Evolutionary conservation across 441 rosid genomes (phyloP), one percentile per base, ranked within the genome.

Genomic region (Populus hybrid): DNA sequence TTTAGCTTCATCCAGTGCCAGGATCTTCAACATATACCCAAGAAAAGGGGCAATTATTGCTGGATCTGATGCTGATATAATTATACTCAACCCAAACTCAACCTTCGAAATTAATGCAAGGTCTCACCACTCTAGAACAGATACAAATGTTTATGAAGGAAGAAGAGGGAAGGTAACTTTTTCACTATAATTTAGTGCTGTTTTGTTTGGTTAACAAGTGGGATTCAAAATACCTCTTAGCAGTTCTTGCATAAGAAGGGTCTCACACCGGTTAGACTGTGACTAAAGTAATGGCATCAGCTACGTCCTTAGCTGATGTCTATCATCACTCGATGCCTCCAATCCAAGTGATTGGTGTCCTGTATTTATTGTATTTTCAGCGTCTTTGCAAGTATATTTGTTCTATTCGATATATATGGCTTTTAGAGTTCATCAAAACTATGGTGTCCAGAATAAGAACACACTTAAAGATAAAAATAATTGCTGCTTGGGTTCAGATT

Each of bases 51-150:
- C 94, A 53, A 89, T 95, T 71, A 92, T 93, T 82, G 81, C 83
- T 46, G 98, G 96, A 74, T 93, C 98, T 8, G 98, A 95, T 89
- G 98, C 98, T 65, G 97, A 95, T 81, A 92, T 93, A 28, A 93
- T 93, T 7, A 91, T 93, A 76, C 63, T 95, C 80, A 90, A 95
- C 75, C 99, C 95, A 20, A 92, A 92, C 81, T 82, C 97, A 11
- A 95, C 90, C 84, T 88, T 90, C 72, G 88, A 81, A 81, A 91
- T 95, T 50, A 91, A 88, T 80, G 78, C 92, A 67, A 89, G 78
- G 79, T 85, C 89, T 75, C 97, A 95, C 82, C 97, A 92, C 78
- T 92, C 99, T 53, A 86, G 88, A 92, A 75, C 87, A 16, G 97
- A 95, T 88, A 93, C 97, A 50, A 93, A 95, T 78, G 91, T 91